Evolutionary conservation across 169 alveolate genomes (phyloP), one percentile per base, ranked within the genome.

Genomic region (Eimeria tenella): DNA sequence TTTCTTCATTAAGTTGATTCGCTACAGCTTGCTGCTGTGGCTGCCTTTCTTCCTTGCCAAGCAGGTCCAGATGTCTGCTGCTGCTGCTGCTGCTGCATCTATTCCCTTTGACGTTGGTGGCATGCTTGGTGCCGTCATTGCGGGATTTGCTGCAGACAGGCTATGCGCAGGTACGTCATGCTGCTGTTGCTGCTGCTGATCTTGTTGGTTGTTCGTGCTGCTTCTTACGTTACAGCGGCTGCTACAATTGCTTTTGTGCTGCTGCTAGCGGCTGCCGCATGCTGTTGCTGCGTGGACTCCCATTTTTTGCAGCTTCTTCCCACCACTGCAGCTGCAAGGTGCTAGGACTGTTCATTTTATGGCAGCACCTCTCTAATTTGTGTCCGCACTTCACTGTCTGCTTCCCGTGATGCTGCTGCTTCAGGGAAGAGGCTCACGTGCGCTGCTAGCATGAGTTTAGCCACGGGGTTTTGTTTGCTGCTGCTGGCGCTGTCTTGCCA

Each of bases 81-180:
- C 95, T 7, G 53, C 94, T 21, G 97, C 97, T 1, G 97, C 96
- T 7, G 94, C 93, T 62, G 92, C 96, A 15, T 90, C 95, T 31
- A 93, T 95, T 86, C 70, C 93, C 74, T 95, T 95, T 82, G 97
- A 95, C 71, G 50, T 95, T 21, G 97, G 97, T 0, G 97, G 97
- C n/a, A 88, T 94, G 63, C n/a, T 55, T 3, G 97, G 97, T 10
- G 97, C 96, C 25, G 94, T 95, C 75, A 74, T 86, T 25, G 96
- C 96, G 8, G 97, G 97, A 9, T 31, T 70, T 49, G 77, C 86
- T 42, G 95, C 93, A 9, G 95, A 90, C 63, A 81, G 53, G 65
- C 73, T 81, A n/a, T 53, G 84, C 60, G 21, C 84, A 49, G 63
- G 65, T 70, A 75, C 94, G 82, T 74, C 77, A 49, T 19, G 94